These are phyloP conservation scores for Nicotiana attenuata DNA, from an alignment of 257 asterid genomes.

Conservation along the genomic window DNA sequence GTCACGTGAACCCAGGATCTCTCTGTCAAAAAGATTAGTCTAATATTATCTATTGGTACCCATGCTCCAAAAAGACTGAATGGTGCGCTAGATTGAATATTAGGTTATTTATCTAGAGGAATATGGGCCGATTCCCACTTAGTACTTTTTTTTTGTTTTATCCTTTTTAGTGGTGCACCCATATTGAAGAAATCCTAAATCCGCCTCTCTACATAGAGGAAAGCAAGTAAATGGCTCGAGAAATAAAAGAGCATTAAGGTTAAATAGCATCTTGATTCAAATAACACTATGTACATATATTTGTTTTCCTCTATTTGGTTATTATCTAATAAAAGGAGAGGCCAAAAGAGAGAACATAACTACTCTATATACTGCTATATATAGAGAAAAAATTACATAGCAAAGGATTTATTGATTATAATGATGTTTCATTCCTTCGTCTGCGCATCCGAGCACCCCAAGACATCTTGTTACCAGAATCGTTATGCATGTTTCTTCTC, in stretches of 20 bases:
- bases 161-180: no score
- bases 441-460: slow-evolving; percentile 77
- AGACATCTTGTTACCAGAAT: slow-evolving; percentile 37
- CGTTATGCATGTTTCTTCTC: slow-evolving; percentile 49
- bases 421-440: slow-evolving; percentile 39
- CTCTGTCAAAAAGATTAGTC: no score
- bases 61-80: no score
- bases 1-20: no score
- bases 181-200: no score
- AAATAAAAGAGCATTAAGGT: neutral
- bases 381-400: neutral
- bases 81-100: no score
- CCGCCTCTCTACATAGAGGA: neutral
- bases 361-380: neutral
- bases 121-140: no score
- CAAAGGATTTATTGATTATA: neutral
- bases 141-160: no score
- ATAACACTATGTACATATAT: neutral
- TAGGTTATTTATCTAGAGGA: no score
- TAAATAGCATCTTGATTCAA: neutral
- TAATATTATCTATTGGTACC: no score
- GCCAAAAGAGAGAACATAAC: neutral
- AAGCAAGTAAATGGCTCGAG: neutral
- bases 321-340: neutral
- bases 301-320: neutral